Evolutionary conservation across 2,329 filamentous ascomycete genomes (phyloP).

Genomic region (Fusarium sp.): DNA sequence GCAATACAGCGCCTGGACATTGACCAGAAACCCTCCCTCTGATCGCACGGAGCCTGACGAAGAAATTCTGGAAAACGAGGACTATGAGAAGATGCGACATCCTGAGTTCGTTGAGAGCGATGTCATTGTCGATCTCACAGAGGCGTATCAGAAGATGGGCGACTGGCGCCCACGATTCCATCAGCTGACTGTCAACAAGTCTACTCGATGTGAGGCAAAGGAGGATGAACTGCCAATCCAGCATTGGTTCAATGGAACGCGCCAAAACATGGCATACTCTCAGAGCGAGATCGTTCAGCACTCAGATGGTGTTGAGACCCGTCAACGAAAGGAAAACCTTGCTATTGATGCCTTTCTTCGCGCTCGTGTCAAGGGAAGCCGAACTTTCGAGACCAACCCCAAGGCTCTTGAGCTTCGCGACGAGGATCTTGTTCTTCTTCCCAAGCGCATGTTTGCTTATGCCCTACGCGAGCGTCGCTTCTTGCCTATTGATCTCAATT

Average conservation of each 20-base stretch:
- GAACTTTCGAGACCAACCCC: slow-evolving; percentile 52
- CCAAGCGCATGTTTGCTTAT: slow-evolving; percentile 58
- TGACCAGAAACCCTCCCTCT: slow-evolving; percentile 54
- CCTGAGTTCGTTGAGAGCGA: slow-evolving; percentile 58
- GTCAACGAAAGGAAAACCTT: slow-evolving; percentile 55
- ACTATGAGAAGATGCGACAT: slow-evolving; percentile 53
- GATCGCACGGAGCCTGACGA: slow-evolving; percentile 46
- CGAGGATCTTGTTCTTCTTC: slow-evolving; percentile 52
- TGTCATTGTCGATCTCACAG: slow-evolving; percentile 58
- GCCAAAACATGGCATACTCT: slow-evolving; percentile 49
- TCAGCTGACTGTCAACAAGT: slow-evolving; percentile 49
- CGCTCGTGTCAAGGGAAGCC: slow-evolving; percentile 52
- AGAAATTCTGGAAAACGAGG: slow-evolving; percentile 50
- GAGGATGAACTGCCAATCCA: slow-evolving; percentile 55
- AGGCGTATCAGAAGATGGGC: slow-evolving; percentile 56
- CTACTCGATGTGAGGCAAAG: slow-evolving; percentile 47
- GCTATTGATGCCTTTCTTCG: slow-evolving; percentile 52
- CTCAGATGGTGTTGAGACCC: slow-evolving; percentile 52
- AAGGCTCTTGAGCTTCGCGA: slow-evolving; percentile 46
- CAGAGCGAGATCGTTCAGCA: slow-evolving; percentile 55
- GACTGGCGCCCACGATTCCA: slow-evolving; percentile 54
- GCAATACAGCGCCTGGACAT: slow-evolving; percentile 58
- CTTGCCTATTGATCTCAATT: slow-evolving; percentile 53
- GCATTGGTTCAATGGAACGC: slow-evolving; percentile 52
- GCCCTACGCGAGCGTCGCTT: slow-evolving; percentile 57